A percentile compares a stretch with the other conserved stretches of the same genome.
Conservation (phyloP, 2,329 filamentous ascomycete genomes). For the Mariannaea sp. region DNA sequence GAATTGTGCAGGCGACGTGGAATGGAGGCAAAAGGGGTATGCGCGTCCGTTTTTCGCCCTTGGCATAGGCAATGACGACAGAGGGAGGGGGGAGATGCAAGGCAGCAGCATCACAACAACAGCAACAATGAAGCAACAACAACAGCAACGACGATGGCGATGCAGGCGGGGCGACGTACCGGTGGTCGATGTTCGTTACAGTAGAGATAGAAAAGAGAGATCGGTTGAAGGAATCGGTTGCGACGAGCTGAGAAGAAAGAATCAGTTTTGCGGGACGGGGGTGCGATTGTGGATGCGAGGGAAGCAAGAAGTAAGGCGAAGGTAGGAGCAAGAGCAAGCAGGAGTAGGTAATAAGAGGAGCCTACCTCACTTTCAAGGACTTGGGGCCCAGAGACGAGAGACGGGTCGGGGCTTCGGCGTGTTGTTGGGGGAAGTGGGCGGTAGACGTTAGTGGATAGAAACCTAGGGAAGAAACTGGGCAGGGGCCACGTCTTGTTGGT, state of each 20-base stretch:
- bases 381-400: background rate
- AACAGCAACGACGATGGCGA: constrained; percentile 8
- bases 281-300: constrained; percentile 27
- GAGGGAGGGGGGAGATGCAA: constrained; percentile 40
- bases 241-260: constrained; percentile 35
- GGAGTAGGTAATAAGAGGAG: constrained; percentile 12
- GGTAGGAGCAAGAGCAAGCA: background rate
- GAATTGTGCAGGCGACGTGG: constrained; percentile 22
- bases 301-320: constrained; percentile 16
- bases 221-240: constrained; percentile 27
- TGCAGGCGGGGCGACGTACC: constrained; percentile 29
- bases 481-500: constrained; percentile 35
- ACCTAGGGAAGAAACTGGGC: constrained; percentile 35
- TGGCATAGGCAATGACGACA: constrained; percentile 47
- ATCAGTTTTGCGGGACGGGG: constrained; percentile 35
- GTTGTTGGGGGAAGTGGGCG: constrained; percentile 39
- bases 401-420: constrained; percentile 26
- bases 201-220: constrained; percentile 25
- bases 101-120: constrained; percentile 26
- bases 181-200: constrained; percentile 19
- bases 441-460: constrained; percentile 41
- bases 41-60: constrained; percentile 31
- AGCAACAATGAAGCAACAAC: constrained; percentile 14
- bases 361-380: background rate
- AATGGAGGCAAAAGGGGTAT: constrained; percentile 25